A percentile compares a stretch with the other conserved stretches of the same genome.
Evolutionary conservation across 2,329 filamentous ascomycete species (phyloP).

Genomic region (Trichoderma hamatum): DNA sequence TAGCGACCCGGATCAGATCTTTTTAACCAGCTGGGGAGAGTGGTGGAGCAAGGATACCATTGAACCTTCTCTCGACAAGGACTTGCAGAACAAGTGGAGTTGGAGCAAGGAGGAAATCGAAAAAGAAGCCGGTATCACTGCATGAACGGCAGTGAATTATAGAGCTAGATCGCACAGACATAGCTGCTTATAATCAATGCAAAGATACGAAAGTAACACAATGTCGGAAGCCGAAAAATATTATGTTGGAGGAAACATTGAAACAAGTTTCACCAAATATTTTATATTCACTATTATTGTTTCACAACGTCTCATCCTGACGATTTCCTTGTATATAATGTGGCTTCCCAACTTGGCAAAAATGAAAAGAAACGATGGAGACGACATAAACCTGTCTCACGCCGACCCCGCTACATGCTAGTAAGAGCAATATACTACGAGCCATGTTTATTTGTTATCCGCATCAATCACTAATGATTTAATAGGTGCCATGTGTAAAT

Average conservation of each 20-base stretch:
- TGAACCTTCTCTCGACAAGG: constrained; percentile 46
- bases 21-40: constrained; percentile 60
- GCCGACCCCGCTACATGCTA: background rate
- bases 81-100: constrained; percentile 56
- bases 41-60: constrained; percentile 55
- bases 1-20: constrained; percentile 54
- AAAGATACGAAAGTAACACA: background rate
- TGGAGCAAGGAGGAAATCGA: constrained; percentile 53
- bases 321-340: background rate
- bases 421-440: background rate
- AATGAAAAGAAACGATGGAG: background rate
- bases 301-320: background rate
- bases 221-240: background rate
- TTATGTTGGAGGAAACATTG: background rate
- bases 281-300: constrained; percentile 7
- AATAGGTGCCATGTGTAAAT: background rate
- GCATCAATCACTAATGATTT: background rate
- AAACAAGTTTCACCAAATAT: background rate
- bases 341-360: background rate
- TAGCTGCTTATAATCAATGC: background rate
- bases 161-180: too few species aligned
- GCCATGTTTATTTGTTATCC: background rate
- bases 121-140: constrained; percentile 41
- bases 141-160: background rate
- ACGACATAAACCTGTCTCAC: background rate